Conservation (phyloP, 2,329 filamentous ascomycete genomes). For the Akanthomyces lecanii region DNA sequence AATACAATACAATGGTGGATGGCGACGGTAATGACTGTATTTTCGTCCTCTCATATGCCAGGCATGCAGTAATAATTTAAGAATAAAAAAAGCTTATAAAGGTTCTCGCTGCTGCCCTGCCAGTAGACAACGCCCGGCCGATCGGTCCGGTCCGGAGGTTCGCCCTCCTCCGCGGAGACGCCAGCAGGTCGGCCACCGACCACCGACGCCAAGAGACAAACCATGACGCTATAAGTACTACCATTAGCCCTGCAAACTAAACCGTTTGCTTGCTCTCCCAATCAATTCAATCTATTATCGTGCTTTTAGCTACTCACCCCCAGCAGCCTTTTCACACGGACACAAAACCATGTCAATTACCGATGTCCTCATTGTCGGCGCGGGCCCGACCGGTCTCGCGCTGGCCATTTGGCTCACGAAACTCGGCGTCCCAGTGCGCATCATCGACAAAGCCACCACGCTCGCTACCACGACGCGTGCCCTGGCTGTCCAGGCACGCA, state of each 20-base stretch:
- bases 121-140: neutral
- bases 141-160: neutral
- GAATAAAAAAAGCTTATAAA: no score
- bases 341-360: conserved; percentile 1
- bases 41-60: no score
- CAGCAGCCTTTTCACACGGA: no score
- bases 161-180: neutral
- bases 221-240: neutral
- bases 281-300: neutral
- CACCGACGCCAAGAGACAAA: neutral
- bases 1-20: no score
- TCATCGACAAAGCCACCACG: conserved; percentile 8
- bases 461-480: conserved; percentile 13
- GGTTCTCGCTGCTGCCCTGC: no score
- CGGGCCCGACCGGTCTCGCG: conserved; percentile 14
- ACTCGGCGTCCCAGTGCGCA: conserved; percentile 10
- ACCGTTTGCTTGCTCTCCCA: neutral
- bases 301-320: no score
- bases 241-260: neutral
- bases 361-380: conserved; percentile 15
- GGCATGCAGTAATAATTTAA: no score
- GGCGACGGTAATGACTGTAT: no score
- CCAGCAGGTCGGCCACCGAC: neutral
- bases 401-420: conserved; percentile 17
- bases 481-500: conserved; percentile 9